These are phyloP conservation scores for Poa pratensis DNA, from an alignment of 176 grass and related monocot genomes.

Conservation along the genomic window DNA sequence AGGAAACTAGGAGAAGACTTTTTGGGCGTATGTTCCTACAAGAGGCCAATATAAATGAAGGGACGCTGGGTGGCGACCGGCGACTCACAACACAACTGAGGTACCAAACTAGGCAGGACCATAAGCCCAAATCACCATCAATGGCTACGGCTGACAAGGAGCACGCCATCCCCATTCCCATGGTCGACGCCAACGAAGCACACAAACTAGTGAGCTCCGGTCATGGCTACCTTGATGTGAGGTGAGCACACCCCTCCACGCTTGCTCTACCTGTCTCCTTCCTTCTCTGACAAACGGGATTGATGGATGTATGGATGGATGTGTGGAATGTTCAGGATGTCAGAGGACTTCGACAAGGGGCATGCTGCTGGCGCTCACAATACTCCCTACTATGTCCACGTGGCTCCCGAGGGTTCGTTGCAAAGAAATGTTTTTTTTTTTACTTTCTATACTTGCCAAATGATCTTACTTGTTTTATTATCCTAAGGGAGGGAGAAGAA, in stretches of 20 bases:
- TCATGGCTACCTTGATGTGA: slow-evolving; percentile 6
- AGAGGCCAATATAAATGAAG: slow-evolving; percentile 3
- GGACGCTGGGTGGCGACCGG: not conserved
- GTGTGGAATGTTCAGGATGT: slow-evolving; percentile 18
- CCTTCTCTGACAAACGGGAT: not conserved
- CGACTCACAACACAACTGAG: not conserved
- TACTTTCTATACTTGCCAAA: not conserved
- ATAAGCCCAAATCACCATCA: not conserved
- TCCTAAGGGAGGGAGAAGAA: slow-evolving; percentile 47
- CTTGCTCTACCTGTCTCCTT: not conserved
- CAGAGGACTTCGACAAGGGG: slow-evolving; percentile 38
- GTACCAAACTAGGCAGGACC: not conserved
- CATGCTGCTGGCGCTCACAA: slow-evolving; percentile 40
- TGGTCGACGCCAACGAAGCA: not conserved
- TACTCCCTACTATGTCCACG: slow-evolving; percentile 39
- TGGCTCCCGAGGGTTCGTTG: slow-evolving; percentile 34
- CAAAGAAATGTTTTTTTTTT: not conserved
- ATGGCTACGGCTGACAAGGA: not conserved
- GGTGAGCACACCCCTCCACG: not conserved
- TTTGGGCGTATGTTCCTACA: not conserved
- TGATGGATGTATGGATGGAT: not conserved
- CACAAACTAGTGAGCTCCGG: not conserved
- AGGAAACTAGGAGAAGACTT: not conserved
- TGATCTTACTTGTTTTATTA: not conserved
- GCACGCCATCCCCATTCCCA: not conserved